phyloP scores from a whole-genome alignment of 768 basidiomycete species.

The Mycena rebaudengoi region DNA sequence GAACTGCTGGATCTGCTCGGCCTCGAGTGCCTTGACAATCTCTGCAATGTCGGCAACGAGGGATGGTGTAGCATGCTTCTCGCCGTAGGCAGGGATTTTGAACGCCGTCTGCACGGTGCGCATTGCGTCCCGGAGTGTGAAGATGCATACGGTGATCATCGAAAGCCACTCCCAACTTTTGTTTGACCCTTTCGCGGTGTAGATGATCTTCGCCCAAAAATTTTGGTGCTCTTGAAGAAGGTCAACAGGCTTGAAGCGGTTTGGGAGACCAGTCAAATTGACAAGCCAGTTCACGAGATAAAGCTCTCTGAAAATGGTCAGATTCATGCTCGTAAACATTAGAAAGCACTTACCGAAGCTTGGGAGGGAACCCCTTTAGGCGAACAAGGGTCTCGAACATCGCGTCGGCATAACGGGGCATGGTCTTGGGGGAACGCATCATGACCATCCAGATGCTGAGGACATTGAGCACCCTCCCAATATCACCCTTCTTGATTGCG shows the following conservation, averaged over 20 bases:
- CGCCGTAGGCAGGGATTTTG: constrained; percentile 12
- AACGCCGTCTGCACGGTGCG: constrained; percentile 1
- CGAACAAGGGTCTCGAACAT: no score
- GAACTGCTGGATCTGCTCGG: constrained; percentile 15
- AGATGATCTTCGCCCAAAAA: constrained; percentile 23
- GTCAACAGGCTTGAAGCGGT: constrained; percentile 22
- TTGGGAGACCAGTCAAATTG: background rate
- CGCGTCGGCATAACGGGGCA: no score
- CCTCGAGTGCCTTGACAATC: background rate
- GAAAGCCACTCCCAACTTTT: constrained; percentile 24
- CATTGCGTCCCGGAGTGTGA: constrained; percentile 16
- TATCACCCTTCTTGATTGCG: no score
- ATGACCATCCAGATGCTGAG: no score
- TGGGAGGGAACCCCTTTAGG: background rate
- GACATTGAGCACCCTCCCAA: no score
- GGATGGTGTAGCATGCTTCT: background rate
- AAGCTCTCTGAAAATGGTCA: constrained; percentile 5
- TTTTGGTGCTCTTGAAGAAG: constrained; percentile 8
- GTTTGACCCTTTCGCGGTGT: constrained; percentile 11
- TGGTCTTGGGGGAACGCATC: no score
- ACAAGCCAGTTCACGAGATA: constrained; percentile 24
- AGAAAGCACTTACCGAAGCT: no score
- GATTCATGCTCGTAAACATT: no score
- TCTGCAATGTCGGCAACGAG: background rate
- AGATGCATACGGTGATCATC: constrained; percentile 25